Base-by-base conservation (phyloP, 768 basidiomycete genomes). In the Coprinopsis sp. region DNA sequence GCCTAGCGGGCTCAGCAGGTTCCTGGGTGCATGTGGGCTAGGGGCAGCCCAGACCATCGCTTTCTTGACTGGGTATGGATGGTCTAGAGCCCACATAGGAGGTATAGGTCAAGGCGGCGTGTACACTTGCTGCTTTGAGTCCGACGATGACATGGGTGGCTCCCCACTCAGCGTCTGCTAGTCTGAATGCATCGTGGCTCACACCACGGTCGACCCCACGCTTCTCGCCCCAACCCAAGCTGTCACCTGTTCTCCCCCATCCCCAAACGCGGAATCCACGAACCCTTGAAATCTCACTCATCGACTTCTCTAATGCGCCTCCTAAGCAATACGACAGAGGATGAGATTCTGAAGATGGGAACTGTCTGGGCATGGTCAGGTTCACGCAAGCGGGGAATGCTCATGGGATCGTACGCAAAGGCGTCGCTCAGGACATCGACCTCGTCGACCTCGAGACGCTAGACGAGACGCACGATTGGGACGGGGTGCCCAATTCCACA, bases 261-360 rank as follows among this genome's bases (percentile, higher is more conserved):
- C 47, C 63, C 60, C 34, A n/a, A 65, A 73, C 10, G 65, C 71
- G 6, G 84, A 95, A 60, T 81, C 93, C 62, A 79, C 74, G n/a
- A 82, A 84, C 92, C 0, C 79, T 96, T 55, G 89, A 89, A 57
- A 71, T 96, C 18, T 78, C 91, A 0, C 72, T 98, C 3, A 79
- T 89, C 53, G 93, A 97, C 28, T 78, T 99, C 13, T 93, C 87
- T 66, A 72, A 70, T 96, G 96, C 11, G 71, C 83, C 66, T 85
- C 34, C 64, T 83, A 14, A 72, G 76, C 42, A 91, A 93, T 1
- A 66, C 71, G 14, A 82, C 81, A 13, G 91, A 96, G 64, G 90
- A 93, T 52, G 90, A 89, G 63, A 79, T 90, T 5, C 79, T 91
- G 44, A 90, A 91, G 58, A 83, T 91, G n/a, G n/a, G n/a, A n/a